phyloP scores from a whole-genome alignment of 2,329 filamentous ascomycete species.

The Coniochaeta ligniaria region DNA sequence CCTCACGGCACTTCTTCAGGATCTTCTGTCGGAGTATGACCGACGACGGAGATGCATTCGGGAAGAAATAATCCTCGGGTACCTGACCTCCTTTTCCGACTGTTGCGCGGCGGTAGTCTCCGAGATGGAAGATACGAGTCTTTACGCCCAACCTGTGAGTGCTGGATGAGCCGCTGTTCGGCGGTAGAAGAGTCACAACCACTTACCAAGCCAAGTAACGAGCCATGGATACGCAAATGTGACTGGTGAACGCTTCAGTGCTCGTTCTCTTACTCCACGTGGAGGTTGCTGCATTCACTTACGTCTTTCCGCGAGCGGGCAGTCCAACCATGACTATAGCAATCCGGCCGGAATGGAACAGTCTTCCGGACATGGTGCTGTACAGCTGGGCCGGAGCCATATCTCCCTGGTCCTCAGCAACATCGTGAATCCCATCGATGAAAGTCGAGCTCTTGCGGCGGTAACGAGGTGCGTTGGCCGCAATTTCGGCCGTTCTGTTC shows the following conservation, averaged over 20 bases:
- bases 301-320: constrained; percentile 93
- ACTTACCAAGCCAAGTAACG: constrained; percentile 83
- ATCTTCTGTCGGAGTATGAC: constrained; percentile 97
- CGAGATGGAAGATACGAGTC: constrained; percentile 93
- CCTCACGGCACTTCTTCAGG: constrained; percentile 91
- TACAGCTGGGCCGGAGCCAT: constrained; percentile 95
- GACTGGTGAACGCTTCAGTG: constrained; percentile 38
- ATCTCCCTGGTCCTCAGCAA: constrained; percentile 64
- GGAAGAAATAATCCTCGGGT: constrained; percentile 95
- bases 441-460: constrained; percentile 91
- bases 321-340: constrained; percentile 96
- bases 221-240: constrained; percentile 91
- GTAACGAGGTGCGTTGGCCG: constrained; percentile 83
- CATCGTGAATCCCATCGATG: constrained; percentile 94
- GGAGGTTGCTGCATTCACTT: constrained; percentile 24
- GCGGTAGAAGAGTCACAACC: not conserved
- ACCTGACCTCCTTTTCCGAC: constrained; percentile 77
- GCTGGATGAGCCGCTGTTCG: constrained; percentile 8
- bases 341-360: constrained; percentile 96
- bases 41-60: constrained; percentile 85
- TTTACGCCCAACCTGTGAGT: constrained; percentile 78
- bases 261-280: not conserved
- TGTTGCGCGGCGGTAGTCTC: constrained; percentile 90
- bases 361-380: constrained; percentile 91
- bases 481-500: constrained; percentile 77